Evolutionary conservation across 108 stramenopile genomes (phyloP).

Genomic region (Aurantiochytrium sp.): DNA sequence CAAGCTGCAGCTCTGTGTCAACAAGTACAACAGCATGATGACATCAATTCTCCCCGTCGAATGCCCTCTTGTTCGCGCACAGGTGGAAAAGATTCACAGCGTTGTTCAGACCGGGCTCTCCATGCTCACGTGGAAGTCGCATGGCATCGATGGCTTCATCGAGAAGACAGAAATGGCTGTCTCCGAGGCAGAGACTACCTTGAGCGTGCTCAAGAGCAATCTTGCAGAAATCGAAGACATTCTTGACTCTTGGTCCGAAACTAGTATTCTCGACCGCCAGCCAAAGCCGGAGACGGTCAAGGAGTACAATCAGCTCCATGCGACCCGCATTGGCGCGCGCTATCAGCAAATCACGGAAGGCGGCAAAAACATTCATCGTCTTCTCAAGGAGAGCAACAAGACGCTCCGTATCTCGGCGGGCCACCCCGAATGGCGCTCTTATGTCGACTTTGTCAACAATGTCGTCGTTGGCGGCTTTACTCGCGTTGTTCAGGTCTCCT

Average conservation of each 20-base stretch:
- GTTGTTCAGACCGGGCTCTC: conserved; percentile 58
- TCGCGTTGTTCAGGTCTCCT: conserved; percentile 51
- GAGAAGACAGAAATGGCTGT: conserved; percentile 62
- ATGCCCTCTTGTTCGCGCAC: conserved; percentile 65
- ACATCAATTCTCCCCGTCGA: conserved; percentile 71
- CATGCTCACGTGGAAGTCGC: conserved; percentile 68
- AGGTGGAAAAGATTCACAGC: conserved; percentile 63
- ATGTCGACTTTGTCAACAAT: conserved; percentile 71
- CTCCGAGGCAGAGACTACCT: conserved; percentile 51
- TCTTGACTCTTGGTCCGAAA: conserved; percentile 48
- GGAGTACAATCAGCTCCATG: conserved; percentile 67
- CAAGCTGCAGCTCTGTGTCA: conserved; percentile 73
- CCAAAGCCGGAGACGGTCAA: conserved; percentile 67
- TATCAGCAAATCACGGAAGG: conserved; percentile 64
- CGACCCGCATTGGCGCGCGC: conserved; percentile 36
- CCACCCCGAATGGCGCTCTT: conserved; percentile 69
- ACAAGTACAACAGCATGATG: conserved; percentile 71
- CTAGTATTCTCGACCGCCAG: conserved; percentile 66
- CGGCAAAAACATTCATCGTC: conserved; percentile 64
- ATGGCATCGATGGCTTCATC: conserved; percentile 58
- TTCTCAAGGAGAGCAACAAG: conserved; percentile 67
- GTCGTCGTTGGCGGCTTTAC: conserved; percentile 68
- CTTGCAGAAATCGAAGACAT: conserved; percentile 49
- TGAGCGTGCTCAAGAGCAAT: conserved; percentile 71
- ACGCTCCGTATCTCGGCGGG: conserved; percentile 56